A percentile compares a stretch with the other conserved stretches of the same genome.
Evolutionary conservation across 192 early-diverging fungal genomes (phyloP).

Genomic region (Bifiguratus adelaidae): DNA sequence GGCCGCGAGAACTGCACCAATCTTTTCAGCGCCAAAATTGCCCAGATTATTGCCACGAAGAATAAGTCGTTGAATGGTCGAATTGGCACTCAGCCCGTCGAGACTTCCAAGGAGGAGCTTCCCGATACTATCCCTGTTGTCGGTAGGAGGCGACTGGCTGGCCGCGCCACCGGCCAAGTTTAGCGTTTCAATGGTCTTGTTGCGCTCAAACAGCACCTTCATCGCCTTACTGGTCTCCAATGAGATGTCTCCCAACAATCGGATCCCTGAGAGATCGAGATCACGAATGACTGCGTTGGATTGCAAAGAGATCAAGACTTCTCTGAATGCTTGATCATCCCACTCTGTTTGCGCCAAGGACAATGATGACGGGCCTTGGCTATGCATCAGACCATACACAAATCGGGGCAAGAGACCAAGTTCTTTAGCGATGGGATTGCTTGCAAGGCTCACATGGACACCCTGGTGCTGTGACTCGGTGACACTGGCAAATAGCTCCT

Average conservation of each 20-base stretch:
- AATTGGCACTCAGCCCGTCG: conserved; percentile 14
- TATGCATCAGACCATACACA: conserved; percentile 17
- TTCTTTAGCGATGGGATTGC: conserved; percentile 28
- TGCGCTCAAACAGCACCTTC: conserved; percentile 14
- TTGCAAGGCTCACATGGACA: conserved; percentile 21
- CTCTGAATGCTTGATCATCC: conserved; percentile 31
- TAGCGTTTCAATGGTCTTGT: conserved; percentile 19
- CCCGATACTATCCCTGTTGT: conserved; percentile 2
- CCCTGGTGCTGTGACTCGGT: conserved; percentile 16
- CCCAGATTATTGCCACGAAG: conserved; percentile 21
- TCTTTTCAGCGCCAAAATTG: conserved; percentile 27
- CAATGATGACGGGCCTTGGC: conserved; percentile 22
- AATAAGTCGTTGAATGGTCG: conserved; percentile 17
- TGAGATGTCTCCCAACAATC: conserved; percentile 14
- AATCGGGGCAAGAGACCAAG: conserved; percentile 24
- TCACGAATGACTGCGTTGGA: conserved; percentile 24
- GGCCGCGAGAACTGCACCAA: conserved; percentile 23
- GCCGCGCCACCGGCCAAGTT: conserved; percentile 13
- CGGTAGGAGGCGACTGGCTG: no score
- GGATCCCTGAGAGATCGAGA: conserved; percentile 26
- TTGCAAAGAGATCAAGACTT: conserved; percentile 27
- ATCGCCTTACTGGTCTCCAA: conserved; percentile 27
- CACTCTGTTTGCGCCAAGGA: conserved; percentile 29
- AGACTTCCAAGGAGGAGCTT: conserved; percentile 18
- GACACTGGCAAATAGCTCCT: conserved; percentile 22